Base-by-base conservation (phyloP, 2,329 filamentous ascomycete genomes). In the Hawksworthiomyces lignivorus region DNA sequence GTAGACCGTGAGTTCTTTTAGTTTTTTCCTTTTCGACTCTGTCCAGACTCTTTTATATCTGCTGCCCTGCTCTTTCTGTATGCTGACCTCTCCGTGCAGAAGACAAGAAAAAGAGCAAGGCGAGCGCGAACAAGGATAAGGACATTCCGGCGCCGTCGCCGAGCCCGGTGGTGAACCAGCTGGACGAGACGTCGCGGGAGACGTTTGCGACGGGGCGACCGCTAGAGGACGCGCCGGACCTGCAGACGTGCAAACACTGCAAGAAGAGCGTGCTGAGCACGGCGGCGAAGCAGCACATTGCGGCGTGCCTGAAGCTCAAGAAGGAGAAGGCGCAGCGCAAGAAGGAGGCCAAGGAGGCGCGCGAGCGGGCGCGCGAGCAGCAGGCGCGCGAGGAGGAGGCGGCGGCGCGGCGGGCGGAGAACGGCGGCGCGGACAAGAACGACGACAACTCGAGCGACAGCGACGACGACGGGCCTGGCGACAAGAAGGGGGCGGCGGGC, bases 161-260 rank as follows among this genome's bases (percentile, higher is more conserved):
- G 1, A 68, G 69, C 4, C 73, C 77, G 1, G 66, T 79, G 2
- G 72, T 80, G 15, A 81, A 80, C 54, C 75, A 78, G 40, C 74
- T 95, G 39, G 86, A 94, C 54, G 81, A 88, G 46, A 77, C 71
- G 47, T 80, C 85, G 12, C 77, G 84, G 52, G 80, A 87, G 46
- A 84, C 84, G 5, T 96, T 96, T 61, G 72, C 80, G 4, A 89
- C 82, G 35, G 87, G 87, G 48, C 80, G 83, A 44, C 87, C 88
- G 0, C 73, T 94, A 51, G 82, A 88, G 53, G 89, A 95, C 56
- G 72, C 71, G 43, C 76, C 84, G 10, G 87, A 94, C 49, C 74
- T 87, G 9, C 80, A 92, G 38, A 74, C 84, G 51, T 98, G 90
- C 73, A 96, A 92, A 60, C 87, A 94, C 60, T 98, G 90, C 67